Conservation (phyloP, 2,329 filamentous ascomycete genomes). For the Fonsecaea pedrosoi region DNA sequence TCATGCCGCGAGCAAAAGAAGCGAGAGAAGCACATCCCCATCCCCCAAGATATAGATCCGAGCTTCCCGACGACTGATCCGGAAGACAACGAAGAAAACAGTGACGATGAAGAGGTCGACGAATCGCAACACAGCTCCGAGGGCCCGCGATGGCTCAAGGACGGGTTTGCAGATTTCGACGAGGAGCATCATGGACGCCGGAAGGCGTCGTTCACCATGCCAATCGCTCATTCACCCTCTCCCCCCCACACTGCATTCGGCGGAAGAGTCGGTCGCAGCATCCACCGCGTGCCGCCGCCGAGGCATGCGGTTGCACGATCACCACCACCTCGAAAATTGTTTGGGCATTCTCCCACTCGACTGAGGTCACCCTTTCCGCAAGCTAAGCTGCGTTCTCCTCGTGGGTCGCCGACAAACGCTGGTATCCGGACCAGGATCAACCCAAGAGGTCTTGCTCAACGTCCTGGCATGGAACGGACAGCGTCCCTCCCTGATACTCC, state of each 20-base stretch:
- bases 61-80: slow-evolving; percentile 95
- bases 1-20: slow-evolving; percentile 82
- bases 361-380: slow-evolving; percentile 73
- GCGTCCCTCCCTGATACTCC: slow-evolving; percentile 85
- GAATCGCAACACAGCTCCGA: slow-evolving; percentile 59
- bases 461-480: slow-evolving; percentile 74
- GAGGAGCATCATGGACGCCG: slow-evolving; percentile 54
- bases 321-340: slow-evolving; percentile 57
- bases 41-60: slow-evolving; percentile 97
- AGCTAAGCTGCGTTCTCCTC: slow-evolving; percentile 58
- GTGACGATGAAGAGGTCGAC: slow-evolving; percentile 62
- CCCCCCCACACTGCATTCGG: slow-evolving; percentile 62
- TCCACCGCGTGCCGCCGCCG: slow-evolving; percentile 32
- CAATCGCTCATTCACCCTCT: slow-evolving; percentile 65
- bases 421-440: slow-evolving; percentile 47
- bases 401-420: slow-evolving; percentile 51
- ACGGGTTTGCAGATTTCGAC: slow-evolving; percentile 72
- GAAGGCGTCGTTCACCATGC: slow-evolving; percentile 58
- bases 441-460: slow-evolving; percentile 61
- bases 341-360: slow-evolving; percentile 74
- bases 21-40: slow-evolving; percentile 77
- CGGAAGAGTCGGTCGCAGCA: slow-evolving; percentile 31
- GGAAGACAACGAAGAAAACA: slow-evolving; percentile 81
- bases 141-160: slow-evolving; percentile 72
- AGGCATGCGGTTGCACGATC: slow-evolving; percentile 40